These are phyloP conservation scores for Cyberlindnera veronae DNA, from an alignment of 805 yeast species.

Conservation along the genomic window DNA sequence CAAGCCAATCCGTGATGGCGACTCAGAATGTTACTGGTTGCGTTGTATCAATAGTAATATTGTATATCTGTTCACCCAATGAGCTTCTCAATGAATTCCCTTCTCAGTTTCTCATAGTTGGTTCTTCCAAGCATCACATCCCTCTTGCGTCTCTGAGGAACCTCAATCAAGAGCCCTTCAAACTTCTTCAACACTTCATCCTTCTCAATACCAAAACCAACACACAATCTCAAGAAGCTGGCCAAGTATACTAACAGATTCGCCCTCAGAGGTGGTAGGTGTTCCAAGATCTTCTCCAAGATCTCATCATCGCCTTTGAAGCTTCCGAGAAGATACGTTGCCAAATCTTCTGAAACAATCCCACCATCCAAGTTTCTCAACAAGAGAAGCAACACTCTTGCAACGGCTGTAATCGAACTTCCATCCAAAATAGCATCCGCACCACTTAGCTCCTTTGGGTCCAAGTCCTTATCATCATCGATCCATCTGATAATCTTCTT, in stretches of 20 bases:
- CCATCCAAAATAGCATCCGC: conserved; percentile 21
- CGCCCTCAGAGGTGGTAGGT: conserved; percentile 38
- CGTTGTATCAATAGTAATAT: too few species aligned
- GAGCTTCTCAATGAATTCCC: conserved; percentile 30
- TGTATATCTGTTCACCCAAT: conserved; percentile 19
- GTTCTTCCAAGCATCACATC: conserved; percentile 23
- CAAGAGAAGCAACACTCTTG: conserved; percentile 28
- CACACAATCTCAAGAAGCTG: conserved; percentile 35
- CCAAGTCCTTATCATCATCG: conserved; percentile 23
- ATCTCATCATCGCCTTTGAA: conserved; percentile 28
- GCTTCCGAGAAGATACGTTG: conserved; percentile 24
- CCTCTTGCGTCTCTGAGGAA: conserved; percentile 30
- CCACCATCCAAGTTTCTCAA: conserved; percentile 38
- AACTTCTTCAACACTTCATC: conserved; percentile 26
- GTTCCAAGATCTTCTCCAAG: conserved; percentile 34
- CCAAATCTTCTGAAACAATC: conserved; percentile 34
- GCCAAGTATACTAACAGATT: conserved; percentile 39
- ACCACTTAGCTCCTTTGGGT: conserved; percentile 11
- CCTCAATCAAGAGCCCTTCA: conserved; percentile 30
- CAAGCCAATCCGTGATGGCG: too few species aligned
- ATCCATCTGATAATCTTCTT: conserved; percentile 21
- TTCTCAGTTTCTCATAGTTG: conserved; percentile 29
- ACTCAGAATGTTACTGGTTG: too few species aligned
- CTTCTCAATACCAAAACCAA: conserved; percentile 24
- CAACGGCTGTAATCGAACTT: conserved; percentile 25